Evolutionary conservation across 1,139 yeast species (phyloP), one percentile per base, ranked within the genome.

Genomic region (Debaryomyces nepalensis): DNA sequence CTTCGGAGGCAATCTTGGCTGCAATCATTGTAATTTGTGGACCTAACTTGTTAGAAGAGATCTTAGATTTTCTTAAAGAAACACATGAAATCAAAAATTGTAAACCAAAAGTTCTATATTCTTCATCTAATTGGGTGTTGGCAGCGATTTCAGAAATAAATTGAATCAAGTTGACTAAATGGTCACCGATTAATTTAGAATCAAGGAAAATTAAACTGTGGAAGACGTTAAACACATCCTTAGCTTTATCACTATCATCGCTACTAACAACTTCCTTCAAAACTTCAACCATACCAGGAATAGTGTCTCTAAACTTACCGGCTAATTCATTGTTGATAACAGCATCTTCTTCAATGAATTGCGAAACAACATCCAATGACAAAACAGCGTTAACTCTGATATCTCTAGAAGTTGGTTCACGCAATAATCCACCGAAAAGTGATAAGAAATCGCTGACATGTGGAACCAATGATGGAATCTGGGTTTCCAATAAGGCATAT

Each of bases 221-320:
- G 71, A 93, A 84, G 37, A 89, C 87, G 63, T 87, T 91, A 73
- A 91, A 93, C 35, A 90, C 80, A 52, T 82, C 82, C 65, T 79
- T 82, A 40, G 91, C 86, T 50, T 80, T 75, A 50, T 81, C 90
- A 29, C 79, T 70, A 57, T 93, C 97, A 54, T 81, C 86, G 35
- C 79, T 75, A 41, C 77, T 67, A 45, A 93, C 79, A 37, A 86
- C 85, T 57, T 84, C 87, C 62, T 84, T 83, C 61, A 93, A 78
- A 22, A 91, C 96, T 39, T 80, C 78, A 44, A 93, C 87, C 83
- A 91, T 85, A 21, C 81, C 70, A 39, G 98, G 97, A 42, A 93
- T 77, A 43, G 87, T 69, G 39, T 77, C 70, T 57, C 81, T 77
- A 73, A 87, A 90, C 53, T 79, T 72, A 39, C 68, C 67, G 36